These are phyloP conservation scores for Nakaseomyces nivariensis DNA, from an alignment of 1,139 yeast species.

Conservation along the genomic window DNA sequence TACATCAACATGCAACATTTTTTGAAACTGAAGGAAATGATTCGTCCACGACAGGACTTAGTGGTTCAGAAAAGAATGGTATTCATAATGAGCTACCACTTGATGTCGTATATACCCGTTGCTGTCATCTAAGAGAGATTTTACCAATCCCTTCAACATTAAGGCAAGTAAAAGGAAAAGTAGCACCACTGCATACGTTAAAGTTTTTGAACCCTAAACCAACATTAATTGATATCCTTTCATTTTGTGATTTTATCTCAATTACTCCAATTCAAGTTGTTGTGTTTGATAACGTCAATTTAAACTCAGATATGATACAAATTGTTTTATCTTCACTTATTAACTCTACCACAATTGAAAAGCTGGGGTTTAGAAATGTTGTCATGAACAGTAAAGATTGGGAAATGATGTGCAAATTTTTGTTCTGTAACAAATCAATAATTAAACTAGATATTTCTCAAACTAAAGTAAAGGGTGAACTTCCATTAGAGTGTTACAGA, in stretches of 20 bases:
- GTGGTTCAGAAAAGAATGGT: neutral
- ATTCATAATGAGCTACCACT: constrained; percentile 36
- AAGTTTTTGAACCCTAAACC: constrained; percentile 85
- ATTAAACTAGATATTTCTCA: constrained; percentile 73
- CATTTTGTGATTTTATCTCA: constrained; percentile 80
- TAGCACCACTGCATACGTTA: constrained; percentile 64
- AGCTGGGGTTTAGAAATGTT: constrained; percentile 70
- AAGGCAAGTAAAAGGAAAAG: constrained; percentile 64
- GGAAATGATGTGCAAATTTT: constrained; percentile 63
- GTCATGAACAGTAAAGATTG: constrained; percentile 64
- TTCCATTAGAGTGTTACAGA: constrained; percentile 44
- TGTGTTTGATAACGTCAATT: constrained; percentile 71
- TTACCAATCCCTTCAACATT: constrained; percentile 68
- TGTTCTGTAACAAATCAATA: constrained; percentile 47
- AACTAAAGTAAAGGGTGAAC: constrained; percentile 50
- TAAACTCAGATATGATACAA: constrained; percentile 72
- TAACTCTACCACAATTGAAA: constrained; percentile 49
- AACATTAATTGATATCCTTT: constrained; percentile 76
- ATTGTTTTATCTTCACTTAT: constrained; percentile 56
- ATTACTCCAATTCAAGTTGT: constrained; percentile 73
- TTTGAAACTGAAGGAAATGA: constrained; percentile 27
- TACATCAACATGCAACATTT: constrained; percentile 59
- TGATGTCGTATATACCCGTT: constrained; percentile 61
- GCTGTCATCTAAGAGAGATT: constrained; percentile 67
- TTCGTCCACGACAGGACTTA: neutral